A percentile compares a stretch with the other conserved stretches of the same genome.
phyloP scores from a whole-genome alignment of 2,329 filamentous ascomycete genomes.

The Xylariaceae sp. region DNA sequence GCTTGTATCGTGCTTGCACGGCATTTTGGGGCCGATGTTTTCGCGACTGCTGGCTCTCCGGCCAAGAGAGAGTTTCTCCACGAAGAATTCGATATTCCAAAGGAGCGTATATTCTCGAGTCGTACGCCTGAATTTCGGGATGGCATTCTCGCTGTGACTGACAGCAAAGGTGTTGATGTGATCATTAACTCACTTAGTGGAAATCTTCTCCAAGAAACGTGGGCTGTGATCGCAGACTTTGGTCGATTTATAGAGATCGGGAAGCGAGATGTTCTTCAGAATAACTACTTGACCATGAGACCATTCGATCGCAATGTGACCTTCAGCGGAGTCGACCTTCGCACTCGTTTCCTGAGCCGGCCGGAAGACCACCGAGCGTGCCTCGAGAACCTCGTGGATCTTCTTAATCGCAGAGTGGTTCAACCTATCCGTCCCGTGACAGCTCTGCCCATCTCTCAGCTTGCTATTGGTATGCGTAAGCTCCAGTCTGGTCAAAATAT shows the following conservation, averaged over 20 bases:
- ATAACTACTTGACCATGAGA: slow-evolving; percentile 12
- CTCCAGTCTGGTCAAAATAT: slow-evolving; percentile 9
- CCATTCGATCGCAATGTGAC: slow-evolving; percentile 8
- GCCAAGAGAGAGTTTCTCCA: slow-evolving; percentile 40
- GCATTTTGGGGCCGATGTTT: slow-evolving; percentile 20
- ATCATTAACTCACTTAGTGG: slow-evolving; percentile 12
- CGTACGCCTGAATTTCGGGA: slow-evolving; percentile 29
- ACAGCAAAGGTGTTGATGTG: slow-evolving; percentile 11
- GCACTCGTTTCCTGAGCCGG: slow-evolving; percentile 1
- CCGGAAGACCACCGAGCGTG: slow-evolving; percentile 1
- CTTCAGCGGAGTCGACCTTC: slow-evolving; percentile 8
- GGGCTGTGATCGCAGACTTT: slow-evolving; percentile 7
- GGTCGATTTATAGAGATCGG: slow-evolving; percentile 18
- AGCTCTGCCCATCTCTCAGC: slow-evolving; percentile 7
- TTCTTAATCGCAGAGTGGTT: slow-evolving; percentile 1
- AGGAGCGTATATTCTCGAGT: slow-evolving; percentile 34
- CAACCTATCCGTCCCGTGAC: slow-evolving; percentile 4
- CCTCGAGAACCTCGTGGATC: not conserved
- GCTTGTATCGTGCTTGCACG: slow-evolving; percentile 22
- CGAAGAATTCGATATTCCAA: slow-evolving; percentile 32
- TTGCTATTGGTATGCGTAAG: slow-evolving; percentile 7
- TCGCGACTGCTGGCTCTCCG: slow-evolving; percentile 36
- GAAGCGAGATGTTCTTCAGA: slow-evolving; percentile 3
- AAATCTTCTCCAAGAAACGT: slow-evolving; percentile 4
- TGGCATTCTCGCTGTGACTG: not conserved